Conservation (phyloP, 108 stramenopile genomes). For the Parietichytrium sp. region DNA sequence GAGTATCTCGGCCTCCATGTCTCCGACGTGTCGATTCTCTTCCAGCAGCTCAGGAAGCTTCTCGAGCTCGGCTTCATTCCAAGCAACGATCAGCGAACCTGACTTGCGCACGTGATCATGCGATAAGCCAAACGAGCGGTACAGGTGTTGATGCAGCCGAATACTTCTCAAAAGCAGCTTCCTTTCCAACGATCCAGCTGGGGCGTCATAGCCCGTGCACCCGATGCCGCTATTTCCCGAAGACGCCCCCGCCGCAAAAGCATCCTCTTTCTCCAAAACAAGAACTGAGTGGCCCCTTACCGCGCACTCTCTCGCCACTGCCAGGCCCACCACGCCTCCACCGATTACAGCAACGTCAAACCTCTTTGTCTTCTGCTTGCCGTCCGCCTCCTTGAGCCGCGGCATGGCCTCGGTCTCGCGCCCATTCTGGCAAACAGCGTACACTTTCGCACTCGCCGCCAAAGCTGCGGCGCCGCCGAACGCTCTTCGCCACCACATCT, state of each 20-base stretch:
- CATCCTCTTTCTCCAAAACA: slow-evolving; percentile 63
- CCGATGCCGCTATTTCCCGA: slow-evolving; percentile 71
- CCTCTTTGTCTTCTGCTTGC: no score
- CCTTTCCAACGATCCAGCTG: slow-evolving; percentile 69
- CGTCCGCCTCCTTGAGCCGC: no score
- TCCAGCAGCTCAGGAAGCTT: slow-evolving; percentile 51
- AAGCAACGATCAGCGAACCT: not conserved
- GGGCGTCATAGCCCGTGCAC: slow-evolving; percentile 77
- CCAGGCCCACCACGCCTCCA: slow-evolving; percentile 74
- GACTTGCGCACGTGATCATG: slow-evolving; percentile 44
- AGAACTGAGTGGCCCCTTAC: slow-evolving; percentile 62
- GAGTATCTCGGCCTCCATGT: slow-evolving; percentile 64
- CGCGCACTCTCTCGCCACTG: slow-evolving; percentile 65
- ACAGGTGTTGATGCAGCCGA: slow-evolving; percentile 68
- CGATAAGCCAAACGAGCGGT: slow-evolving; percentile 70
- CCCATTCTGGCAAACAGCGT: no score
- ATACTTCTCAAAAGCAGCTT: slow-evolving; percentile 65
- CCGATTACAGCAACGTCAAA: slow-evolving; percentile 71
- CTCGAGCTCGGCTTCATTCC: slow-evolving; percentile 13
- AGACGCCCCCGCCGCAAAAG: slow-evolving; percentile 63
- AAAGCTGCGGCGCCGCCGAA: no score
- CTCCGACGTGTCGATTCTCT: slow-evolving; percentile 72
- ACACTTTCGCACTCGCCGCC: no score
- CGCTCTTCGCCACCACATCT: no score
- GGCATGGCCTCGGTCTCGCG: no score